Base-by-base conservation (phyloP, 306 rosid genomes). In the Quercus gilva region DNA sequence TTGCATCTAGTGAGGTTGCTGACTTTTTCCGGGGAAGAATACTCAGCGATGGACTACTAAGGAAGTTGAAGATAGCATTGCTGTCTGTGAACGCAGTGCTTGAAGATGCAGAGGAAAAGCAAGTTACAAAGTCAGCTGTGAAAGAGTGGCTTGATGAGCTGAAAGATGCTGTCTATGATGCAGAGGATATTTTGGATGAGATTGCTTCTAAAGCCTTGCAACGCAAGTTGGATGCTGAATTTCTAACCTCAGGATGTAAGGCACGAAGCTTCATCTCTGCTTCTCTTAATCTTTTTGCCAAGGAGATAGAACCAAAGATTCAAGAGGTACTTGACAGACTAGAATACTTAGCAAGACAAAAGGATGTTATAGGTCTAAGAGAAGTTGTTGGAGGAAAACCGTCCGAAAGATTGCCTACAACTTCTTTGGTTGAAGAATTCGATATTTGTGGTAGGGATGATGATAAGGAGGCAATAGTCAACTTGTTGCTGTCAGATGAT, bases 31-130 rank as follows among this genome's bases (percentile, higher is more conserved):
- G 19, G 41, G 76, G 56, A 25, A 78, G 58, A 69, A 69, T 55
- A 37, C 56, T 18, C 60, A 49, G 53, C 1, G 35, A 76, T 8
- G 28, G 17, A 5, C 53, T 33, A 37, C 77, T 83, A 1, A 26
- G 60, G 5, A 78, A 70, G 64, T 35, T 78, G 69, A 58, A 74
- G 2, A 69, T 64, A 13, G 68, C 19, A 52, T 20, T 77, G 69
- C 18, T 17, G 8, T 59, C 74, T 29, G 59, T 55, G 23, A 60
- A 70, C 20, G 29, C 29, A 31, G 53, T 78, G 57, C 49, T 78
- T 23, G 75, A 69, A 5, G 86, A 78, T 74, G 80, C 86, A 5
- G 86, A 78, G 55, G 60, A 68, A 3, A 78, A 57, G 74, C 83
- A 74, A 31, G 19, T 83, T 2, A 6, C 10, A 12, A 19, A 78